Percentiles rank a stretch among this genome's conserved stretches.
phyloP scores from a whole-genome alignment of 2,329 filamentous ascomycete species.

The Neonectria ditissima region DNA sequence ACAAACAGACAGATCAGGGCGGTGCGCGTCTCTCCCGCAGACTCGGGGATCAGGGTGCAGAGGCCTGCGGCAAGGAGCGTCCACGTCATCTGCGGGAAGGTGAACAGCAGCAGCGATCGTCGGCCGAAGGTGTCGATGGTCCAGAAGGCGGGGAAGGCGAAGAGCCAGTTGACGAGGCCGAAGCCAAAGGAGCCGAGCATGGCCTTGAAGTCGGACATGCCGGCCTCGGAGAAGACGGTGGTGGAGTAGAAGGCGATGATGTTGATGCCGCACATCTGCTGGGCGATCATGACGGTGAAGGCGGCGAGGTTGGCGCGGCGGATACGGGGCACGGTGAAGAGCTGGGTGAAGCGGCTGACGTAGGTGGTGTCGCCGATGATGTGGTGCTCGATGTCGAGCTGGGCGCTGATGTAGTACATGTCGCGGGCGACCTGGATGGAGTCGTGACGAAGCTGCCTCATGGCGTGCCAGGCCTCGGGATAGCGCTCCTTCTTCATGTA shows the following conservation, averaged over 20 bases:
- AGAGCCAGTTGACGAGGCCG: constrained; percentile 71
- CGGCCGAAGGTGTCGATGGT: constrained; percentile 77
- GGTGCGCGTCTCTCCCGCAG: constrained; percentile 57
- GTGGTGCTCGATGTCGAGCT: constrained; percentile 56
- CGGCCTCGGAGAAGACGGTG: constrained; percentile 69
- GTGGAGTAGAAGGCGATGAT: constrained; percentile 81
- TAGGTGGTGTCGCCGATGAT: constrained; percentile 54
- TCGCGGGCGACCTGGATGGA: constrained; percentile 69
- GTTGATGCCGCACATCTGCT: constrained; percentile 77
- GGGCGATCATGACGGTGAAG: constrained; percentile 83
- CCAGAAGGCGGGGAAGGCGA: constrained; percentile 74
- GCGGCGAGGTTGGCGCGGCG: constrained; percentile 80
- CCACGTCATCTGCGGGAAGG: constrained; percentile 74
- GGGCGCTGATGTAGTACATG: constrained; percentile 65
- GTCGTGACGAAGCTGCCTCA: constrained; percentile 63
- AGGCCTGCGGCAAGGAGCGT: constrained; percentile 61
- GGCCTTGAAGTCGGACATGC: constrained; percentile 65
- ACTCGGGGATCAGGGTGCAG: constrained; percentile 50
- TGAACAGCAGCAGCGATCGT: constrained; percentile 70
- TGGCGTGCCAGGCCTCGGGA: constrained; percentile 68
- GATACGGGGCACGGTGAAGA: constrained; percentile 76
- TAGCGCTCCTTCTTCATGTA: constrained; percentile 74
- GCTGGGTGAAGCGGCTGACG: constrained; percentile 65
- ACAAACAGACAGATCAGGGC: constrained; percentile 71
- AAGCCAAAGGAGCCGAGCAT: constrained; percentile 61